phyloP scores from a whole-genome alignment of 345 rosid species.

The Heritiera littoralis region DNA sequence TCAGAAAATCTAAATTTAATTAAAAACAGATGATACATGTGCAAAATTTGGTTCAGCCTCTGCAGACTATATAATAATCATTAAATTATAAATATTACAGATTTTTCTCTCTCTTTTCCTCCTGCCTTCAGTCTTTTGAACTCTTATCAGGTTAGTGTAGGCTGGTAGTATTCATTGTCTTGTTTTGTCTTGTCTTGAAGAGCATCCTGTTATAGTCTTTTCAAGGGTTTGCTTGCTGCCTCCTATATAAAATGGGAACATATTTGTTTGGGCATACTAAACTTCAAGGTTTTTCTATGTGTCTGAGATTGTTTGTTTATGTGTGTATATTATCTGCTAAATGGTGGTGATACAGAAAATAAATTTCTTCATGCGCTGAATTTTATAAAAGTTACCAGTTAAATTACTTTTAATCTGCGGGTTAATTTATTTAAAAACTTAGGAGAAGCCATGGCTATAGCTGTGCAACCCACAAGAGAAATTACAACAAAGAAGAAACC shows the following conservation, averaged over 20 bases:
- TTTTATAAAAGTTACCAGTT: not conserved
- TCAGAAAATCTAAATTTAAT: not conserved
- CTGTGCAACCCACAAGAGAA: constrained; percentile 61
- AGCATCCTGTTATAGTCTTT: not conserved
- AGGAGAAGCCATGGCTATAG: constrained; percentile 72
- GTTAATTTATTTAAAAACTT: constrained; percentile 8
- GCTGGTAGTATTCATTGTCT: constrained; percentile 4
- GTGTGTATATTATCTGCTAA: not conserved
- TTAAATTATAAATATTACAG: not conserved
- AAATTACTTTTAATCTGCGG: not conserved
- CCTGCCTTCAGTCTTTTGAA: not conserved
- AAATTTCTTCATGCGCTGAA: not conserved
- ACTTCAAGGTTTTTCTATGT: not conserved
- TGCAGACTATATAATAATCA: not conserved
- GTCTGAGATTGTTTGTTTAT: not conserved
- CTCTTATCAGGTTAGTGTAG: constrained; percentile 6
- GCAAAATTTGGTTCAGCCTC: not conserved
- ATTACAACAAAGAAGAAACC: constrained; percentile 60
- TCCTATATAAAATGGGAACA: not conserved
- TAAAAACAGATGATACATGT: not conserved
- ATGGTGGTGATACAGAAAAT: not conserved
- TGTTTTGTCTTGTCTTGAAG: not conserved
- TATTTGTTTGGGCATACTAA: constrained; percentile 6
- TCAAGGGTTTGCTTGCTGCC: not conserved
- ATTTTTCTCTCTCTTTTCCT: not conserved